Base-by-base conservation (phyloP, 2,329 filamentous ascomycete genomes). In the Aureobasidium sp. region DNA sequence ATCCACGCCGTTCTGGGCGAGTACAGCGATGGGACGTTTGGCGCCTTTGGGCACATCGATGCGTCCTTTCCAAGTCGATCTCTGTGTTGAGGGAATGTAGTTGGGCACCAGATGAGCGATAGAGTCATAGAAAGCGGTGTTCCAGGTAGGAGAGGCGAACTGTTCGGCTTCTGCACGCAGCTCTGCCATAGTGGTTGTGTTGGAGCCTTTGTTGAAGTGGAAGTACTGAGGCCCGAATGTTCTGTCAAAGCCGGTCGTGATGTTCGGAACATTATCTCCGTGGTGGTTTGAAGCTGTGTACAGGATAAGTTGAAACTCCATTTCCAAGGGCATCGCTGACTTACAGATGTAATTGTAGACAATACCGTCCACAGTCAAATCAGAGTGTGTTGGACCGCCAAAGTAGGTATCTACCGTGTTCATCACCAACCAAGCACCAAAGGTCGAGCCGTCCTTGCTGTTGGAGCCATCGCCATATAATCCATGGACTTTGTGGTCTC, bases 161-260 rank as follows among this genome's bases (percentile, higher is more conserved):
- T 78, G 73, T 20, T 76, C 74, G 0, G 85, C 85, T 61, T 87
- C 85, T 12, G 75, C 72, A 25, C 82, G 77, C 2, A 85, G 77
- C 1, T 75, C 74, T 22, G 79, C 70, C 48, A 84, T 74, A 5
- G 76, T 71, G 1, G 77, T 75, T 8, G 77, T 77, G 0, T 75
- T 71, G 1, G 76, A 72, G 12, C 82, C 82, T 57, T 79, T 79
- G 70, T 87, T 87, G 75, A 87, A 87, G 68, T 86, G 77, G 67
- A 81, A 87, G 67, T 81, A 86, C 69, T 83, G 80, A 6, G 84
- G 85, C 1, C 85, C 85, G 67, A 87, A 87, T 0, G 85, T 87
- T 2, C 84, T 78, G 67, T 87, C 84, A 65, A 87, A 87, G 0
- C 85, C 85, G 64, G 84, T 71, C 0, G 82, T 85, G 66, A 87